Percentiles rank a stretch among this genome's conserved stretches.
phyloP scores from a whole-genome alignment of 2,329 filamentous ascomycete species.

The Colletotrichum liaoningense region DNA sequence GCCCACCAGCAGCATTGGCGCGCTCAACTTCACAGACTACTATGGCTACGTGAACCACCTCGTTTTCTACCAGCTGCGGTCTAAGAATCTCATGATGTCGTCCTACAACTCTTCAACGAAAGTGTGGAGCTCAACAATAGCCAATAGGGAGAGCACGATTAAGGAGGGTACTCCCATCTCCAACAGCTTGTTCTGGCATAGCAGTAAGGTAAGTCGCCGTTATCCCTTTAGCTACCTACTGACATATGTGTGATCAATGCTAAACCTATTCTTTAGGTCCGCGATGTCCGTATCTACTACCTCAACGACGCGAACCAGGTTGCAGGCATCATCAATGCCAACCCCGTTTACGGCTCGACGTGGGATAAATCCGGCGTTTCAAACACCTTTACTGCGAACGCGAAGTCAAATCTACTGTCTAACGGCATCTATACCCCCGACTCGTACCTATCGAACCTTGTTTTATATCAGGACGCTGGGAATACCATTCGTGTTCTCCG shows the following conservation, averaged over 20 bases:
- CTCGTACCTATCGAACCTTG: slow-evolving; percentile 25
- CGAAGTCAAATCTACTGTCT: slow-evolving; percentile 19
- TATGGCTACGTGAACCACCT: slow-evolving; percentile 28
- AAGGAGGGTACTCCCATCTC: slow-evolving; percentile 33
- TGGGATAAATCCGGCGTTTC: slow-evolving; percentile 34
- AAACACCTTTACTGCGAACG: slow-evolving; percentile 9
- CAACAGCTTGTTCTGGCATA: slow-evolving; percentile 33
- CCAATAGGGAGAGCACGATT: slow-evolving; percentile 10
- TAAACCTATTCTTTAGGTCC: neutral
- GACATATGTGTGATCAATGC: neutral
- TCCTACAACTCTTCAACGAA: slow-evolving; percentile 30
- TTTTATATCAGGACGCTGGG: slow-evolving; percentile 30
- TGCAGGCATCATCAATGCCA: slow-evolving; percentile 21
- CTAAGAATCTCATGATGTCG: slow-evolving; percentile 21
- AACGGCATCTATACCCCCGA: slow-evolving; percentile 27
- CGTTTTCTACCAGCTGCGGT: slow-evolving; percentile 29
- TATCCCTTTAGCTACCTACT: neutral
- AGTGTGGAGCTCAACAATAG: slow-evolving; percentile 12
- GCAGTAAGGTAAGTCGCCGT: neutral
- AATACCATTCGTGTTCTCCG: slow-evolving; percentile 20
- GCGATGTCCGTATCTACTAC: slow-evolving; percentile 32
- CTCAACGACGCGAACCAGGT: slow-evolving; percentile 25
- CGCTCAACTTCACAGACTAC: slow-evolving; percentile 33
- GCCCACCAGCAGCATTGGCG: slow-evolving; percentile 13
- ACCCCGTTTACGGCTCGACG: slow-evolving; percentile 3